Base-by-base conservation (phyloP, 192 early-diverging fungal species). In the Coemansia sp. region DNA sequence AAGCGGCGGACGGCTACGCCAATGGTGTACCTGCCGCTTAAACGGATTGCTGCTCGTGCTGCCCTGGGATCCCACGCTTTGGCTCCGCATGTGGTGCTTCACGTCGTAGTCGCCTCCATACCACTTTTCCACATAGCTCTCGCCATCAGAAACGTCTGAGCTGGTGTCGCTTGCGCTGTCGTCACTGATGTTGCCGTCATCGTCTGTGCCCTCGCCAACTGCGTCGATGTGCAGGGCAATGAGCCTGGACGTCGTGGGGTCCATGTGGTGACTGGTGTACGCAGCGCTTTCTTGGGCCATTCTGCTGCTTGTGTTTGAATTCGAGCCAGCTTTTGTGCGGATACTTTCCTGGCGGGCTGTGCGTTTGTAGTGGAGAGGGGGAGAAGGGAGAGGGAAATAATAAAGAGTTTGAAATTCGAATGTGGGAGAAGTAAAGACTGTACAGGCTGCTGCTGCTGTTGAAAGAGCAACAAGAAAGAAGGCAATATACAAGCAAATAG, bases 1-100 rank as follows among this genome's bases (percentile, higher is more conserved):
- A 49, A 81, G 53, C 33, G 78, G 78, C 35, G 78, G 73, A 34
- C 59, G 72, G 22, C 59, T 65, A 14, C 66, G 65, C 78, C 73
- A 75, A 25, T 53, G 69, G 56, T 72, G 78, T 33, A 50, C 14
- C 32, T 59, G 56, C 4, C 34, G 38, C 41, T 20, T 57, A 0
- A 34, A 57, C n/a, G 55, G 33, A 57, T 57, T 57, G 29, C 34
- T 36, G 29, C n/a, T 9, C 5, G 15, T 25, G 34, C 34, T 57
- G 34, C 9, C 34, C 7, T 57, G 55, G 14, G 55, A 52, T 8
- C 55, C 55, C 23, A 36, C 17, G 34, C 55, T 57, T 9, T 57
- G 29, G 29, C 34, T 33, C 6, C 55, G 55, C 5, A 57, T 57
- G 17, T 57, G 29, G 33, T 36, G 10, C 34, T 57, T 57, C 35